These are phyloP conservation scores for Hymenochaete sp. DNA, from an alignment of 1,284 basidiomycete species.

Conservation along the genomic window DNA sequence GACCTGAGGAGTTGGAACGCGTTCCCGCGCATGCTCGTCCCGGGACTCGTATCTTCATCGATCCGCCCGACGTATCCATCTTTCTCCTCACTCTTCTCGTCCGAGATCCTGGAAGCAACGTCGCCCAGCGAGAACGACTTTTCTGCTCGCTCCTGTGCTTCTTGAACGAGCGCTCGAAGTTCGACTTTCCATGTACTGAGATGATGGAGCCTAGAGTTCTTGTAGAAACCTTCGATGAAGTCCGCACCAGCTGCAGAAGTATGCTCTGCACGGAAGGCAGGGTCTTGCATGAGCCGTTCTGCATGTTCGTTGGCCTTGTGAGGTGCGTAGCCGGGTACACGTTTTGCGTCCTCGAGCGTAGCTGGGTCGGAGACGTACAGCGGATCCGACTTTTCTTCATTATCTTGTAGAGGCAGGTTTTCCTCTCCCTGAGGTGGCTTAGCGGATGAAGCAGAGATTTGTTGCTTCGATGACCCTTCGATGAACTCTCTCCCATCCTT, in stretches of 20 bases:
- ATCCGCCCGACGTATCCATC: slow-evolving; percentile 12
- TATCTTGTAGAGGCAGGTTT: no score
- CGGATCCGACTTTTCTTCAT: slow-evolving; percentile 21
- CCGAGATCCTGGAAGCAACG: slow-evolving; percentile 16
- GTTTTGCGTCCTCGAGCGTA: slow-evolving; percentile 32
- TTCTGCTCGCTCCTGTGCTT: slow-evolving; percentile 69
- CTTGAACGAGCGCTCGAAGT: slow-evolving; percentile 70
- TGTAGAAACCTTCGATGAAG: slow-evolving; percentile 87
- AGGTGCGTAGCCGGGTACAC: slow-evolving; percentile 54
- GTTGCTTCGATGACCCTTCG: slow-evolving; percentile 6
- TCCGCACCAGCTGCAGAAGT: slow-evolving; percentile 75
- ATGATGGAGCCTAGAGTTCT: slow-evolving; percentile 87
- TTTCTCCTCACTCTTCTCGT: background rate
- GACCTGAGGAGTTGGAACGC: slow-evolving; percentile 38
- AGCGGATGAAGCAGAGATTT: background rate
- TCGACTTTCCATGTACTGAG: slow-evolving; percentile 91
- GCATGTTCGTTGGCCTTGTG: slow-evolving; percentile 62
- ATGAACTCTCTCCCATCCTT: slow-evolving; percentile 41
- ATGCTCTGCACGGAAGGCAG: slow-evolving; percentile 78
- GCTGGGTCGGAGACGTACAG: slow-evolving; percentile 37
- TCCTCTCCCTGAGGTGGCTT: background rate
- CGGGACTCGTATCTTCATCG: slow-evolving; percentile 6
- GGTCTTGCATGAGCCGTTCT: slow-evolving; percentile 66
- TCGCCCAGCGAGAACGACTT: slow-evolving; percentile 20
- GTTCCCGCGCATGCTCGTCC: slow-evolving; percentile 49